A percentile compares a stretch with the other conserved stretches of the same genome.
These are phyloP conservation scores for Lignosus rhinocerotis DNA, from an alignment of 1,284 basidiomycete genomes.

Conservation along the genomic window DNA sequence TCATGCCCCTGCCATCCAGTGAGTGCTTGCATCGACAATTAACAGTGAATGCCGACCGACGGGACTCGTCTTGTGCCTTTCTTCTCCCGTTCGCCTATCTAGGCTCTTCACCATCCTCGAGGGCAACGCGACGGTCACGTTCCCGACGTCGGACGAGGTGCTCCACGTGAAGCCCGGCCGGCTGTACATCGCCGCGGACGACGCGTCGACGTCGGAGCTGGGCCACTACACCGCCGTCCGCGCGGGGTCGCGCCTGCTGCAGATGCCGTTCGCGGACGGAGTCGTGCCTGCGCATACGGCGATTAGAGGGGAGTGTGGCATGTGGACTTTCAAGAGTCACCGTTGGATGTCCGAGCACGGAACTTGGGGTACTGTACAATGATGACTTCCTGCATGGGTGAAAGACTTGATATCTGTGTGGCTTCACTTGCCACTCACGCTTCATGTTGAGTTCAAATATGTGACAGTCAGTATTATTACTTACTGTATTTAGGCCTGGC, in stretches of 20 bases:
- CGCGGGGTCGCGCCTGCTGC: constrained; percentile 2
- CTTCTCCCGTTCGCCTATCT: too few species aligned
- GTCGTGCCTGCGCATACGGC: constrained; percentile 1
- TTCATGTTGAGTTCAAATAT: too few species aligned
- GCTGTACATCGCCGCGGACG: constrained; percentile 5
- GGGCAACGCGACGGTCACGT: constrained; percentile 7
- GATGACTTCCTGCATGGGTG: too few species aligned
- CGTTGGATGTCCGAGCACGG: too few species aligned
- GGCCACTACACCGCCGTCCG: constrained; percentile 3
- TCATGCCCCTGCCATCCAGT: not conserved
- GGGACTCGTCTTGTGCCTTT: too few species aligned
- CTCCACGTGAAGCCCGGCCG: constrained; percentile 2
- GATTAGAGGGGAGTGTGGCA: not conserved
- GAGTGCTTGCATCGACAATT: not conserved
- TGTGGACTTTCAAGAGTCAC: too few species aligned
- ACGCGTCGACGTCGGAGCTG: constrained; percentile 1
- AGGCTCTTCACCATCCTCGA: constrained; percentile 6
- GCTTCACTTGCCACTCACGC: too few species aligned
- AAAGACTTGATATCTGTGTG: too few species aligned
- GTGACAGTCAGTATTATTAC: too few species aligned
- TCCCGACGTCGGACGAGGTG: constrained; percentile 3
- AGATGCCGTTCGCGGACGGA: constrained; percentile 6
- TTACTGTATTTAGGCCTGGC: too few species aligned
- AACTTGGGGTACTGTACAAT: too few species aligned
- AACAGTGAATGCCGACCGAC: not conserved